Conservation (phyloP, 2,329 filamentous ascomycete species). For the Colletotrichum karsti region DNA sequence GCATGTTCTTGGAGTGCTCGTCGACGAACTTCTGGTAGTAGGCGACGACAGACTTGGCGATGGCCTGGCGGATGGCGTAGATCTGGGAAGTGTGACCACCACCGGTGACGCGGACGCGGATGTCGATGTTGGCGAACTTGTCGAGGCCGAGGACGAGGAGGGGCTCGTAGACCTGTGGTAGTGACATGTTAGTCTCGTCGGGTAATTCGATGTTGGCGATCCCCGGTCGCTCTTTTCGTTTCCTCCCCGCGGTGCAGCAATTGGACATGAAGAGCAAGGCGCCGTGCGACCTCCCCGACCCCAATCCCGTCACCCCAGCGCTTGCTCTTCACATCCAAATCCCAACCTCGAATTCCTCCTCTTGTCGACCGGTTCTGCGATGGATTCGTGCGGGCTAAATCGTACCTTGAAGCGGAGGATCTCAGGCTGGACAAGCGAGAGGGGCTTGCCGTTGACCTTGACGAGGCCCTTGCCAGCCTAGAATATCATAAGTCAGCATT, state of each 20-base stretch:
- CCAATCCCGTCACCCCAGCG: background rate
- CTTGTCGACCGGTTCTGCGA: constrained; percentile 13
- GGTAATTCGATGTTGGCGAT: background rate
- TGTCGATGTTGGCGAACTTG: constrained; percentile 97
- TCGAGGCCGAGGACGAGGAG: constrained; percentile 96
- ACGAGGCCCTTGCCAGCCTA: constrained; percentile 75
- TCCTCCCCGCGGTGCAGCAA: background rate
- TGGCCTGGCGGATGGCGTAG: constrained; percentile 98
- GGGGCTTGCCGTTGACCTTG: constrained; percentile 98
- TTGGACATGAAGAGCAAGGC: background rate
- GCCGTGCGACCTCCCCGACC: background rate
- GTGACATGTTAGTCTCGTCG: constrained; percentile 10
- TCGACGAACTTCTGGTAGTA: constrained; percentile 99
- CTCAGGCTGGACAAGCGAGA: constrained; percentile 93
- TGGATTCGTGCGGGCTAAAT: constrained; percentile 27
- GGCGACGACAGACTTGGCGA: constrained; percentile 92
- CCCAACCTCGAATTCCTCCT: background rate
- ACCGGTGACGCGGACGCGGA: constrained; percentile 94
- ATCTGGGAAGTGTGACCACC: constrained; percentile 98
- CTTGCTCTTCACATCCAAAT: background rate
- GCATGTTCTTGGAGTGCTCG: constrained; percentile 99
- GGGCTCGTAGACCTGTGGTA: constrained; percentile 89
- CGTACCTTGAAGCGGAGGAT: constrained; percentile 96
- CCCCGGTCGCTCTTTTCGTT: background rate
- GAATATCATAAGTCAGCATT: constrained; percentile 38